Percentiles rank a stretch among this genome's conserved stretches.
Conservation (phyloP, 2,329 filamentous ascomycete genomes). For the Epichloe sp. region DNA sequence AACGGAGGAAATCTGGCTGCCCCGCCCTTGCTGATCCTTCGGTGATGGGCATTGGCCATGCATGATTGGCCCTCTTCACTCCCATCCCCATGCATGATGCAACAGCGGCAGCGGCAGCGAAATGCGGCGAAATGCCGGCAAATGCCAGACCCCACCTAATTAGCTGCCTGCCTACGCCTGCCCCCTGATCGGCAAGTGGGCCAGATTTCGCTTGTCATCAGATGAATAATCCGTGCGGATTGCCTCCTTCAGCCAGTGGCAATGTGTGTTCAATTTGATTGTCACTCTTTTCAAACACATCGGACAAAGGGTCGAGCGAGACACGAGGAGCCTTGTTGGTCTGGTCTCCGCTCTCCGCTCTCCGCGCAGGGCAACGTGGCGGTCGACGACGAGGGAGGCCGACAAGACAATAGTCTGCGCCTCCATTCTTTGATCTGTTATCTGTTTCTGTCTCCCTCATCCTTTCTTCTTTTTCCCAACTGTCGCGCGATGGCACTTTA, state of each 20-base stretch:
- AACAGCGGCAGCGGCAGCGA: too few species aligned
- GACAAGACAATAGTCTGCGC: neutral
- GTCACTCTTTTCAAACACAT: neutral
- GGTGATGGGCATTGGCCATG: neutral
- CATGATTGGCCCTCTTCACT: neutral
- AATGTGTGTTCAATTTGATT: neutral
- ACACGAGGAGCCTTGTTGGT: neutral
- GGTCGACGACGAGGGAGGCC: neutral
- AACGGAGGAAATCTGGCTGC: too few species aligned
- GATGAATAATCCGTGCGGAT: neutral
- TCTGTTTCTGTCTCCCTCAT: neutral
- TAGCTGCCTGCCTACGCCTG: too few species aligned
- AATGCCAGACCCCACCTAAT: neutral
- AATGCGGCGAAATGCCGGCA: too few species aligned
- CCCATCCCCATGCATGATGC: too few species aligned
- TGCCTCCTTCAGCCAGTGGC: neutral
- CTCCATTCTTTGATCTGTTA: neutral
- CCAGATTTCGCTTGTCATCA: neutral
- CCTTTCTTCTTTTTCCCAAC: neutral
- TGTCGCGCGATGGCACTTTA: neutral
- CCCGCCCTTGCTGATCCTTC: neutral
- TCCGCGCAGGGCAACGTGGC: too few species aligned
- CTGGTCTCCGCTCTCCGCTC: too few species aligned
- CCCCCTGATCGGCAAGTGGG: neutral
- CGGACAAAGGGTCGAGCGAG: neutral